These are phyloP conservation scores for Scenedesmus sp. DNA, from an alignment of 163 green algal genomes.

Conservation along the genomic window DNA sequence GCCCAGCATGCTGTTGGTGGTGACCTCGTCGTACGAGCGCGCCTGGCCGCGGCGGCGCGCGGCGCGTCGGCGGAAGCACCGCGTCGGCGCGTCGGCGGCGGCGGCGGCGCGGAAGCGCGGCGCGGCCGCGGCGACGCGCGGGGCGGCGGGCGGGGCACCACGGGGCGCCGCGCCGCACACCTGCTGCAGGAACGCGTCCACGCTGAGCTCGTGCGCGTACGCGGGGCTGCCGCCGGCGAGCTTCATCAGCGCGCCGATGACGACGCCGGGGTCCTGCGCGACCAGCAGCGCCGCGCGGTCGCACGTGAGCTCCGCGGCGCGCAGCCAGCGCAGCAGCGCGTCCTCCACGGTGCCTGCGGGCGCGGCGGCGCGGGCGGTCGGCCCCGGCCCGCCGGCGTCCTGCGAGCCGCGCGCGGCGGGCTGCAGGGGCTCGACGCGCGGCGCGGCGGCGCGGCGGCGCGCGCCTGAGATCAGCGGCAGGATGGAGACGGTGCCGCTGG, in stretches of 20 bases:
- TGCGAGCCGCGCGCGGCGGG: too few relatives aligned
- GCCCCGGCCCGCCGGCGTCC: too few relatives aligned
- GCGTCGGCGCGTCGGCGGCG: too few relatives aligned
- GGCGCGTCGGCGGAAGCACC: too few relatives aligned
- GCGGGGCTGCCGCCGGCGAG: constrained; percentile 86
- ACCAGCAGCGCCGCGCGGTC: constrained; percentile 94
- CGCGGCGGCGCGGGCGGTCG: background rate
- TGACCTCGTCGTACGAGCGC: constrained; percentile 92
- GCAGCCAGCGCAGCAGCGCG: constrained; percentile 88
- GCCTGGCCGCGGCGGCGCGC: constrained; percentile 71
- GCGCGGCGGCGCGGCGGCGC: too few relatives aligned
- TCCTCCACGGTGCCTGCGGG: constrained; percentile 77
- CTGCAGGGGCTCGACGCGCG: too few relatives aligned
- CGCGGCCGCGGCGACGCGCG: background rate
- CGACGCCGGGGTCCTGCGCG: constrained; percentile 64
- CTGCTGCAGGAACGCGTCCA: constrained; percentile 95
- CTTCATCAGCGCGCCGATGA: constrained; percentile 90
- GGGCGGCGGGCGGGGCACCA: background rate
- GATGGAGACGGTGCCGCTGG: constrained; percentile 78
- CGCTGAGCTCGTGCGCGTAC: constrained; percentile 88
- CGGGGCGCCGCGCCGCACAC: constrained; percentile 32
- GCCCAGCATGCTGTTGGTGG: constrained; percentile 71
- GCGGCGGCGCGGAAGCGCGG: too few relatives aligned
- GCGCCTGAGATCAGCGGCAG: constrained; percentile 79
- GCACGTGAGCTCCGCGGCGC: constrained; percentile 94